Base-by-base conservation (phyloP, 164 flowering plant genomes). In the Nelumbo lutea region DNA sequence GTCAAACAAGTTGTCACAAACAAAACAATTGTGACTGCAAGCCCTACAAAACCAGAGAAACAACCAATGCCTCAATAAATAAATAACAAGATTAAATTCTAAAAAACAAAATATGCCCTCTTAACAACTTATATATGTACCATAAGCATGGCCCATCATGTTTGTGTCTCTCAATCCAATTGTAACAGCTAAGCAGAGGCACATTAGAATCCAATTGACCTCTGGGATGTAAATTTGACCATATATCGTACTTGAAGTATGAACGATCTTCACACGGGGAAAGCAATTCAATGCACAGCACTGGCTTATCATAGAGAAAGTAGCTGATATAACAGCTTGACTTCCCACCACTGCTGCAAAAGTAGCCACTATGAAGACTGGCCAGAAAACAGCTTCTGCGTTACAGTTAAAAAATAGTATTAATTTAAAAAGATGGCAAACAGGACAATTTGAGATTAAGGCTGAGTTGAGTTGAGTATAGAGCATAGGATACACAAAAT, bases 191-290 rank as follows among this genome's bases (percentile, higher is more conserved):
- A 89, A 74, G 66, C 85, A 86, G n/a, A 88, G 80, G 75, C 76
- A 77, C 88, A 90, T 85, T 3, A 90, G 69, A 42, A 85, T 82
- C 92, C 90, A 90, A 59, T 90, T 88, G 68, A 88, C 72, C 72
- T 88, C 92, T 4, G 89, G 90, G 59, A 88, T 85, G 75, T 87
- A 90, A 55, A 88, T 84, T 78, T 90, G 96, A 40, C 96, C 92
- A 62, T 73, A 68, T 58, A 86, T 84, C 67, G 79, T 73, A 61
- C 75, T 78, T n/a, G 92, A 87, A 6, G 89, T 88, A 65, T 87
- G 92, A 57, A 90, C 74, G 10, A 88, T 79, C 76, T 82, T 87
- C 59, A 90, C 90, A 0, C 80, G 78, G 8, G 96, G 96, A 64
- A 88, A 90, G 76, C 96, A 90, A 62, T 79, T 77, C 61, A 90